These are phyloP conservation scores for Phytophthora crassamura DNA, from an alignment of 352 stramenopile genomes.

Conservation along the genomic window DNA sequence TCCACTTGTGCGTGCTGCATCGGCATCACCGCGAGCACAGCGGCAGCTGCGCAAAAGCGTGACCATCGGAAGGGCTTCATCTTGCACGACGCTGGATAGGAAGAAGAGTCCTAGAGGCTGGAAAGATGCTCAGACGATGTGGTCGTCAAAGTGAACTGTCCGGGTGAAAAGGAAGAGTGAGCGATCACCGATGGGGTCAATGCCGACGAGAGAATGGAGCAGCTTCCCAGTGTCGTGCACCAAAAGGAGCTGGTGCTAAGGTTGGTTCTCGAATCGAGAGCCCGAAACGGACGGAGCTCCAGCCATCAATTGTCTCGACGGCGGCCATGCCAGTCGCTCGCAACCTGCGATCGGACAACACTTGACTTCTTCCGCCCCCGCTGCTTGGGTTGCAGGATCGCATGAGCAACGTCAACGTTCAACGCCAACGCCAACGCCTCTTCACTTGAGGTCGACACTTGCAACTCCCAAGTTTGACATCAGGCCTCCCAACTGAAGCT, in stretches of 20 bases:
- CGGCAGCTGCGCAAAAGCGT: constrained; percentile 4
- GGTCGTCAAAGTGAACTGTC: constrained; percentile 15
- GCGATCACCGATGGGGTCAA: neutral
- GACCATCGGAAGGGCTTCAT: constrained; percentile 33
- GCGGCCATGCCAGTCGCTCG: constrained; percentile 17
- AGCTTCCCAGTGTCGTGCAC: neutral
- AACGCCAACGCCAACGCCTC: constrained; percentile 21
- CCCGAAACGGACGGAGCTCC: constrained; percentile 23
- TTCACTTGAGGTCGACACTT: constrained; percentile 17
- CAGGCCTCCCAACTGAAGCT: constrained; percentile 2
- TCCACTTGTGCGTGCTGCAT: constrained; percentile 28
- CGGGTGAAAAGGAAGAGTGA: constrained; percentile 31
- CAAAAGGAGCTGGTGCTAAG: neutral
- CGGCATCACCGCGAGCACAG: constrained; percentile 11
- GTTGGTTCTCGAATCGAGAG: constrained; percentile 3
- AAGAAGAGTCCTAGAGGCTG: constrained; percentile 2
- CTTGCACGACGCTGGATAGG: neutral
- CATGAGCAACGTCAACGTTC: constrained; percentile 8
- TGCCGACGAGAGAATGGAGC: neutral
- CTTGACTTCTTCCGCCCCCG: constrained; percentile 12
- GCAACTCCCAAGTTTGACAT: neutral
- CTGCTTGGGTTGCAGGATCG: constrained; percentile 20
- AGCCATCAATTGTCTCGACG: constrained; percentile 12
- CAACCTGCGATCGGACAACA: constrained; percentile 18
- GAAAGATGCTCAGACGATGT: constrained; percentile 6